phyloP scores from a whole-genome alignment of 2,329 filamentous ascomycete genomes.

The Ciborinia camelliae region DNA sequence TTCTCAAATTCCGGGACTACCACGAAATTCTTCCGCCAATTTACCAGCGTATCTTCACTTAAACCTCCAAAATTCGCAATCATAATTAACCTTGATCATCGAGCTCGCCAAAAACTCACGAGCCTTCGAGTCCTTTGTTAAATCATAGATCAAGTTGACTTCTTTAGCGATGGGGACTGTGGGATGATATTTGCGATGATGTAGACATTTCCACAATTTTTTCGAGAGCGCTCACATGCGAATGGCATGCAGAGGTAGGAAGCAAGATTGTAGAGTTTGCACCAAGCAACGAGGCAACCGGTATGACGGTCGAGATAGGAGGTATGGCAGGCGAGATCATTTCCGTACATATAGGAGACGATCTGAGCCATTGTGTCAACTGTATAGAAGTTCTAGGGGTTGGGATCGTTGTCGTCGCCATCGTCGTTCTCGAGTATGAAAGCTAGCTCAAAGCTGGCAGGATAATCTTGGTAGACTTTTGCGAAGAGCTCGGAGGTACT shows the following conservation, averaged over 20 bases:
- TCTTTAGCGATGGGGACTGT: neutral
- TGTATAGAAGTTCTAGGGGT: neutral
- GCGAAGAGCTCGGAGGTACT: neutral
- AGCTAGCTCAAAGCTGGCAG: neutral
- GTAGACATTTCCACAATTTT: neutral
- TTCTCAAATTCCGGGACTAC: neutral
- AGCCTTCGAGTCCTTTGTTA: neutral
- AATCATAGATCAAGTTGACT: neutral
- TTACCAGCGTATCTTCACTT: neutral
- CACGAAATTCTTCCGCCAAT: neutral
- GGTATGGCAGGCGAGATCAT: neutral
- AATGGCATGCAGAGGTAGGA: neutral
- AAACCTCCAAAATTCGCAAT: neutral
- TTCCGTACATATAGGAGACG: neutral
- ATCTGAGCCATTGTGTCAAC: neutral
- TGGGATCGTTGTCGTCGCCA: neutral
- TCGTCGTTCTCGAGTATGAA: neutral
- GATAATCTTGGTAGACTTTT: neutral
- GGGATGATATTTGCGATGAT: neutral
- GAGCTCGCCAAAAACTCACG: neutral
- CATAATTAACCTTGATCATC: neutral
- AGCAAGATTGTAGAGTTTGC: neutral
- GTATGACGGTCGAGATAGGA: neutral
- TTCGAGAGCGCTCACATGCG: neutral
- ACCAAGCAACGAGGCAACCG: neutral